Evolutionary conservation across 805 yeast genomes (phyloP), one percentile per base, ranked within the genome.

Genomic region (Saccharomycopsis fermentans): DNA sequence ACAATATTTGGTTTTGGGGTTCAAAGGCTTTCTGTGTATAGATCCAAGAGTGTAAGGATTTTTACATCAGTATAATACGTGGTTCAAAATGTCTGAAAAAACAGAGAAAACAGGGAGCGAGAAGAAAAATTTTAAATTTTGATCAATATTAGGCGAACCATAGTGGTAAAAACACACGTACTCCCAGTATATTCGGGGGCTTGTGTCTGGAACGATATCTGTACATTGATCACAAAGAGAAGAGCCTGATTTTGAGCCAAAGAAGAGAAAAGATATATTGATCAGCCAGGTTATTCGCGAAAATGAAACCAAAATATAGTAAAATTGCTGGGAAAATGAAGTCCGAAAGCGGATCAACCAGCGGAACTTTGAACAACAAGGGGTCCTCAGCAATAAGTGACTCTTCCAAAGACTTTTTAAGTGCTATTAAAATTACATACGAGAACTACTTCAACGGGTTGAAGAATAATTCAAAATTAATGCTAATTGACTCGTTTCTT

Each of bases 401-500:
- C 12, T 43, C 50, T 47, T 43, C 36, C 17, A 39, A 53, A 6
- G 64, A 62, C 19, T 52, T 62, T 8, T 29, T 24, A 14, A 54
- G 48, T 29, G 56, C 61, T 2, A 26, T 62, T 35, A 26, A 29
- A 35, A 56, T 43, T 29, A 62, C 63, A 5, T 62, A 36, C 40
- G 51, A 53, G 19, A 55, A 54, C 29, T 62, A 62, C 19, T 53
- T 55, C 40, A 52, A 59, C 21, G 54, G 55, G 16, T 36, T 60
- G 16, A 21, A 48, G 17, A 27, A 47, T 5, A 55, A 57, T 19
- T 56, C 59, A 24, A 59, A 59, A 59, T 70, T 84, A 59, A 79
- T 81, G 70, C 75, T 90, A 55, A 86, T 92, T 64, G 98, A 94
- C 70, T 65, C 78, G 14, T 94, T 91, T 68, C 77, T 92, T 67